These are phyloP conservation scores for Phoma sp. DNA, from an alignment of 2,329 filamentous ascomycete species.

Conservation along the genomic window DNA sequence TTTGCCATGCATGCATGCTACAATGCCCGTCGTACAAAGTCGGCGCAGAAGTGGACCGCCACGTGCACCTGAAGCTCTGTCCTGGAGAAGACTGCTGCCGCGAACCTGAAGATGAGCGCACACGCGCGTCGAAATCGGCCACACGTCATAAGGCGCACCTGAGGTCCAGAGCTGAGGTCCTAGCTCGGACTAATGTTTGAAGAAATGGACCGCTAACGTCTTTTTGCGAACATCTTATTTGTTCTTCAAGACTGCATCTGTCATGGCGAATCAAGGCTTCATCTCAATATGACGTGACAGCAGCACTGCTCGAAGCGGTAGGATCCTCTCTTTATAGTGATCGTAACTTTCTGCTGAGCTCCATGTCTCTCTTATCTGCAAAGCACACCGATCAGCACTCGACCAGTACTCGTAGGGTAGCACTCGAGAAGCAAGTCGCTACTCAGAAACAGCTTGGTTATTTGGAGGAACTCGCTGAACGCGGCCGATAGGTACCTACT, in stretches of 20 bases:
- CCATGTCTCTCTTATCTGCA: neutral
- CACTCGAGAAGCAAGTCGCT: neutral
- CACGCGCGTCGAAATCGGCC: conserved; percentile 1
- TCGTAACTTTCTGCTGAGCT: neutral
- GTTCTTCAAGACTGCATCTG: no score
- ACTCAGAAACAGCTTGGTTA: neutral
- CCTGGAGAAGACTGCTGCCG: neutral
- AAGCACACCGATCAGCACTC: neutral
- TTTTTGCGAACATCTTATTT: no score
- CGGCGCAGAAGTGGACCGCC: conserved; percentile 1
- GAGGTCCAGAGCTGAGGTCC: neutral
- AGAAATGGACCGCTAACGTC: neutral
- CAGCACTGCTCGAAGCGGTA: neutral
- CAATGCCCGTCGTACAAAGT: neutral
- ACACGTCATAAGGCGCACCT: neutral
- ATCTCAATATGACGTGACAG: neutral
- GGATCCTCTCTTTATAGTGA: neutral
- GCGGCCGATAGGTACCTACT: neutral
- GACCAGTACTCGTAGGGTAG: neutral
- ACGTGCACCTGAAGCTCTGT: neutral
- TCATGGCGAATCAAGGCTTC: no score
- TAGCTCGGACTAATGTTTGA: neutral
- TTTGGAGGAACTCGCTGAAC: neutral
- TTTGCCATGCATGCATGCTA: neutral
- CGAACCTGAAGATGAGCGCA: neutral